These are phyloP conservation scores for Blastobotrys malaysiensis DNA, from an alignment of 1,139 yeast genomes.

Conservation along the genomic window DNA sequence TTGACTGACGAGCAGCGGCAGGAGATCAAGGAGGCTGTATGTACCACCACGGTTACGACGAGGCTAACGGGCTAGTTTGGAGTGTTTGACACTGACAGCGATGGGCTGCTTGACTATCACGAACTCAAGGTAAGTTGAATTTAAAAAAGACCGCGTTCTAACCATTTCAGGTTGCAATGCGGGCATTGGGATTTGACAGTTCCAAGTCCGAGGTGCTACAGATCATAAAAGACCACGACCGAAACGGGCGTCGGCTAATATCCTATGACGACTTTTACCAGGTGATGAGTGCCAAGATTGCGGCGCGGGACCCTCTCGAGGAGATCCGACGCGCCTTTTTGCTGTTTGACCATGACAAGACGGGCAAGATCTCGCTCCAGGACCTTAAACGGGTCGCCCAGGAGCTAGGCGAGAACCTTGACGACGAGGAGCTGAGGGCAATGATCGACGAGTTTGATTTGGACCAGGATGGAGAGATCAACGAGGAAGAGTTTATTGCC, in stretches of 20 bases:
- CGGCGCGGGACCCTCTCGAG: constrained; percentile 86
- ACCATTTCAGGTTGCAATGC: constrained; percentile 56
- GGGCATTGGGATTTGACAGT: constrained; percentile 90
- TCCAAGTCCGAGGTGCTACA: constrained; percentile 75
- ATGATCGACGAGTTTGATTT: constrained; percentile 98
- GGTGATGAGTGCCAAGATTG: constrained; percentile 68
- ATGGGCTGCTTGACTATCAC: constrained; percentile 86
- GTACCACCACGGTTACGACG: constrained; percentile 17
- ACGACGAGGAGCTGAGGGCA: constrained; percentile 88
- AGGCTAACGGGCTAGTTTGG: constrained; percentile 44
- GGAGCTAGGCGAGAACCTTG: constrained; percentile 86
- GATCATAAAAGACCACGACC: constrained; percentile 74
- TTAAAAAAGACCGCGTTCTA: too few relatives aligned
- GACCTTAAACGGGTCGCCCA: constrained; percentile 86
- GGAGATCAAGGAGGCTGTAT: constrained; percentile 82
- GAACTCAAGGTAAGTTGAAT: constrained; percentile 54
- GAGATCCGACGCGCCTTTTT: constrained; percentile 88
- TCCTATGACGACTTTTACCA: constrained; percentile 77
- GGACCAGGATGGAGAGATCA: constrained; percentile 94
- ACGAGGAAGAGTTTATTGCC: constrained; percentile 87
- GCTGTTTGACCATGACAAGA: constrained; percentile 81
- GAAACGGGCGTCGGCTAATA: constrained; percentile 67
- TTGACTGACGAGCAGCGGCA: constrained; percentile 84
- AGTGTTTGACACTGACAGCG: constrained; percentile 87
- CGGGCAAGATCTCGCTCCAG: constrained; percentile 75